Percentiles rank a stretch among this genome's conserved stretches.
Evolutionary conservation across 108 stramenopile species (phyloP).

Genomic region (Tribonema minus): DNA sequence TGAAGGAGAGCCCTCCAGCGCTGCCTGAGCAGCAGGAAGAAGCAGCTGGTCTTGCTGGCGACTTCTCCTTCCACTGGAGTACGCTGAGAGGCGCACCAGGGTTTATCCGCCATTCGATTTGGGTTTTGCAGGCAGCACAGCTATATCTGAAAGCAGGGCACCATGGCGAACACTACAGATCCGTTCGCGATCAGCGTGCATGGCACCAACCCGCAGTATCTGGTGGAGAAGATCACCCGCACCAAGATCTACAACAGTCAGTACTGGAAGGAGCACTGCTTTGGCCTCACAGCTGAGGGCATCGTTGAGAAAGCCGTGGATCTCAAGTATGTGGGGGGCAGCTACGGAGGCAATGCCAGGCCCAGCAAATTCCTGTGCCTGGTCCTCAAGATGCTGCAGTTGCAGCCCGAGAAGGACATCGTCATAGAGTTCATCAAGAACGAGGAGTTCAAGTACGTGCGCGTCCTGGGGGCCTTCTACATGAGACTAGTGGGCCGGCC

Average conservation of each 20-base stretch:
- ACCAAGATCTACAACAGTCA: conserved; percentile 74
- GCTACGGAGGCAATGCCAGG: conserved; percentile 75
- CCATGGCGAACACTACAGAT: conserved; percentile 87
- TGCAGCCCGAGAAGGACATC: conserved; percentile 89
- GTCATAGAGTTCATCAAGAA: conserved; percentile 78
- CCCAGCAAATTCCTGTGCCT: conserved; percentile 91
- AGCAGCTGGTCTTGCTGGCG: no score
- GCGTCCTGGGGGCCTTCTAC: conserved; percentile 88
- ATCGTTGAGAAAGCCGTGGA: conserved; percentile 84
- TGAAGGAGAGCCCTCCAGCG: no score
- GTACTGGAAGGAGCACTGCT: conserved; percentile 72
- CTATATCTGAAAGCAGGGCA: conserved; percentile 23
- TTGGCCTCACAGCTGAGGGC: conserved; percentile 77
- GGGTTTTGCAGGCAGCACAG: no score
- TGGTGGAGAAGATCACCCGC: conserved; percentile 96
- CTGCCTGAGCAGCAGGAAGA: no score
- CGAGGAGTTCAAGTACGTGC: conserved; percentile 93
- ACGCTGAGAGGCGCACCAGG: no score
- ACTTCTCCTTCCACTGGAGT: no score
- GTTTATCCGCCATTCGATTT: no score
- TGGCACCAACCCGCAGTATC: conserved; percentile 96
- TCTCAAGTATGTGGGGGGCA: conserved; percentile 73
- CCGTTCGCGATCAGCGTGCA: conserved; percentile 79
- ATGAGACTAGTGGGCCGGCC: conserved; percentile 84
- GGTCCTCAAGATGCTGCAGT: conserved; percentile 87